Base-by-base conservation (phyloP, 768 basidiomycete species). In the Phaffia australis region DNA sequence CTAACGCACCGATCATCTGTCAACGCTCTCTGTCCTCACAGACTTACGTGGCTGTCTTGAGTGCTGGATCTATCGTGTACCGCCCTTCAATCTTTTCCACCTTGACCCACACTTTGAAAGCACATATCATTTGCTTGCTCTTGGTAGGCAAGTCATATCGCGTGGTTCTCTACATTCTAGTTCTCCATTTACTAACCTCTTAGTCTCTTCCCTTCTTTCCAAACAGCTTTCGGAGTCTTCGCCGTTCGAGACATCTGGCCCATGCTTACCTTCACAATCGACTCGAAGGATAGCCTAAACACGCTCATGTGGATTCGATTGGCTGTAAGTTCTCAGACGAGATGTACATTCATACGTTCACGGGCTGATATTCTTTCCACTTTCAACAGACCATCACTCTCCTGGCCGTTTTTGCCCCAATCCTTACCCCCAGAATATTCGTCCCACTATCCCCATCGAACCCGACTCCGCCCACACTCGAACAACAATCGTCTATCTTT, bases 211-310 rank as follows among this genome's bases (percentile, higher is more conserved):
- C 4, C 25, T 15, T 46, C 1, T 46, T 6, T 25, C 11, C 19
- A 9, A 19, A n/a, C 51, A 61, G 62, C 62, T 18, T 69, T 62
- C 57, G 42, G 15, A 25, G 56, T 62, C 29, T 63, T 57, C 25
- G 63, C 57, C 27, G 60, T 58, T 50, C 62, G 63, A 48, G 67
- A 69, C 52, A 59, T 69, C 62, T 69, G 60, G 46, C 67, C 67
- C 4, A 47, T 69, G 30, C 25, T 69, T 51, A 69, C 67, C 21
- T 69, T 46, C 67, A 69, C 67, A 18, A 57, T 58, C 21, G n/a
- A 46, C 3, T 27, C 56, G 35, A 9, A 32, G 21, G 67, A 69
- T 21, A 30, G 30, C n/a, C 67, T 69, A 11, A 62, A 48, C 42
- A 18, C 49, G 4, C 52, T 59, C n/a, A 63, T 69, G 62, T 69